Percentiles rank a stretch among this genome's conserved stretches.
These are phyloP conservation scores for Apiotrichum akiyoshidainum DNA, from an alignment of 1,284 basidiomycete species.

Conservation along the genomic window DNA sequence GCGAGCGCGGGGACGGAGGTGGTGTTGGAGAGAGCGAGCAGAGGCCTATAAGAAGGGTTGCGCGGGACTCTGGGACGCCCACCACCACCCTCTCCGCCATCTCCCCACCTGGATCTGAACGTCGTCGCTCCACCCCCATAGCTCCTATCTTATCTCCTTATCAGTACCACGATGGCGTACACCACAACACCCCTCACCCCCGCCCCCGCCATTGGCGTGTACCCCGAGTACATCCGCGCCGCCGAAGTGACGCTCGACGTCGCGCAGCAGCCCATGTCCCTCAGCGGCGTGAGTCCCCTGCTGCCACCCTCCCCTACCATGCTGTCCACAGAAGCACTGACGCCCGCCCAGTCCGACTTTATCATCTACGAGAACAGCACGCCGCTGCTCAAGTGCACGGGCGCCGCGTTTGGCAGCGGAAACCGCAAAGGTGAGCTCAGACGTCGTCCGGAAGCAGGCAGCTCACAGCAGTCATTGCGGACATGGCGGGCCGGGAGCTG, in stretches of 20 bases:
- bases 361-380: background rate
- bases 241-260: constrained; percentile 21
- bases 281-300: constrained; percentile 7
- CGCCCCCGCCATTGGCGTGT: background rate
- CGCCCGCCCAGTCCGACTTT: constrained; percentile 15
- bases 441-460: too few species aligned
- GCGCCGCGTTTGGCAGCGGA: constrained; percentile 3
- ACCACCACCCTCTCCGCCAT: too few species aligned
- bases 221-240: background rate
- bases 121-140: too few species aligned
- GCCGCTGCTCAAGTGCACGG: constrained; percentile 5
- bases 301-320: background rate
- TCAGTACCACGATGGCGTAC: background rate
- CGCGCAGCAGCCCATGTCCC: constrained; percentile 27
- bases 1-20: too few species aligned
- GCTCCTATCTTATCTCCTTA: background rate
- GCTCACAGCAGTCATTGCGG: background rate
- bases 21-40: too few species aligned
- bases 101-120: too few species aligned
- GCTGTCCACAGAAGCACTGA: too few species aligned
- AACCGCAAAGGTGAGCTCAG: constrained; percentile 13
- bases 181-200: background rate
- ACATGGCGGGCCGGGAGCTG: constrained; percentile 27
- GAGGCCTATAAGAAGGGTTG: too few species aligned
- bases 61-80: too few species aligned